These are phyloP conservation scores for Mycena galericulata DNA, from an alignment of 768 basidiomycete genomes.

Conservation along the genomic window DNA sequence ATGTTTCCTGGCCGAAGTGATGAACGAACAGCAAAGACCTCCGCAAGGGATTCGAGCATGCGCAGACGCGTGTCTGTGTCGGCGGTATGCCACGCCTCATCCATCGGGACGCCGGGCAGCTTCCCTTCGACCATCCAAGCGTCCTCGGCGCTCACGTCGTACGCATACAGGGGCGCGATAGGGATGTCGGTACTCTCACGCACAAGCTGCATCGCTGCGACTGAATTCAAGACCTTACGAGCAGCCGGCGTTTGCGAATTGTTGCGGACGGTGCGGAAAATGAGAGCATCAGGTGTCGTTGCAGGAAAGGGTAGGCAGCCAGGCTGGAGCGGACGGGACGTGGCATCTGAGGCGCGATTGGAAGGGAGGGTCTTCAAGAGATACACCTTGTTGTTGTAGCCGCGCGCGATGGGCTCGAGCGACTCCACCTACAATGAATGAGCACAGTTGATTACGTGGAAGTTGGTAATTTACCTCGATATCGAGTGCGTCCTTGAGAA, in stretches of 20 bases:
- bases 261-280: constrained; percentile 23
- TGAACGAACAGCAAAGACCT: constrained; percentile 18
- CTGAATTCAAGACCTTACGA: constrained; percentile 19
- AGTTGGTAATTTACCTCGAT: constrained; percentile 10
- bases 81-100: constrained; percentile 20
- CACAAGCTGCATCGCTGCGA: constrained; percentile 15
- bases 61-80: constrained; percentile 8
- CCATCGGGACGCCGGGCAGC: constrained; percentile 18
- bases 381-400: constrained; percentile 28
- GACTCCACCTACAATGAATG: constrained; percentile 16
- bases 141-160: constrained; percentile 9
- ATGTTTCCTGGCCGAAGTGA: too few relatives aligned
- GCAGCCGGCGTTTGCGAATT: constrained; percentile 7
- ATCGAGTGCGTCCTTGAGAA: constrained; percentile 22
- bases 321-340: constrained; percentile 2
- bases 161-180: constrained; percentile 21
- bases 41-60: constrained; percentile 26
- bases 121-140: constrained; percentile 23
- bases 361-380: constrained; percentile 5
- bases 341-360: background rate
- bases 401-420: constrained; percentile 24
- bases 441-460: background rate
- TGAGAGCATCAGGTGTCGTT: background rate
- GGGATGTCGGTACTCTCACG: constrained; percentile 23
- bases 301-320: constrained; percentile 23